phyloP scores from a whole-genome alignment of 2,329 filamentous ascomycete species.

The Huntiella bhutanensis region DNA sequence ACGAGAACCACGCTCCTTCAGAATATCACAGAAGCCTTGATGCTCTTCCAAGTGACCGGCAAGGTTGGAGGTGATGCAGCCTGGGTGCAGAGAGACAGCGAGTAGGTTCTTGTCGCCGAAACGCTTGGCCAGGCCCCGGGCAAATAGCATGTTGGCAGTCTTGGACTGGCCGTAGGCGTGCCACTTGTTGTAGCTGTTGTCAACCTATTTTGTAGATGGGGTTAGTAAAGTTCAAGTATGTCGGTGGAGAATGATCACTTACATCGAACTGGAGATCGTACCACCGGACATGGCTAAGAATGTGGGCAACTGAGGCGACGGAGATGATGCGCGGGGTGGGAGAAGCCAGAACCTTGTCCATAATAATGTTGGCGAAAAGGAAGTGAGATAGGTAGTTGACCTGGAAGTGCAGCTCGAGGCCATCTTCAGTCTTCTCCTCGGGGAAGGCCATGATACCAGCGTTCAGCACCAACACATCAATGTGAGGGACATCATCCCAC shows the following conservation, averaged over 20 bases:
- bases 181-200: slow-evolving; percentile 12
- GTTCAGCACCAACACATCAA: slow-evolving; percentile 22
- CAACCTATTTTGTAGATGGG: neutral
- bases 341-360: slow-evolving; percentile 1
- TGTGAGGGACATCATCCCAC: slow-evolving; percentile 14
- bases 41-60: slow-evolving; percentile 2
- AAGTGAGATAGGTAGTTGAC: slow-evolving; percentile 29
- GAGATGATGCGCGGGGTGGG: slow-evolving; percentile 20
- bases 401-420: slow-evolving; percentile 25
- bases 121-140: slow-evolving; percentile 11
- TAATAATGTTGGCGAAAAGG: slow-evolving; percentile 25
- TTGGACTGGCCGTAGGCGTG: slow-evolving; percentile 17
- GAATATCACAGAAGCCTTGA: neutral
- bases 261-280: slow-evolving; percentile 16
- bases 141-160: slow-evolving; percentile 16
- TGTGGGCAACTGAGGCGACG: slow-evolving; percentile 20
- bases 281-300: slow-evolving; percentile 18
- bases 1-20: neutral
- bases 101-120: slow-evolving; percentile 4
- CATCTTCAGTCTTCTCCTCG: slow-evolving; percentile 19
- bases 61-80: slow-evolving; percentile 12
- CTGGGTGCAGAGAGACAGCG: slow-evolving; percentile 13
- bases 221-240: neutral
- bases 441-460: slow-evolving; percentile 24
- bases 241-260: neutral